Conservation (phyloP, 495 filamentous ascomycete genomes). For the Xylaria intraflava region DNA sequence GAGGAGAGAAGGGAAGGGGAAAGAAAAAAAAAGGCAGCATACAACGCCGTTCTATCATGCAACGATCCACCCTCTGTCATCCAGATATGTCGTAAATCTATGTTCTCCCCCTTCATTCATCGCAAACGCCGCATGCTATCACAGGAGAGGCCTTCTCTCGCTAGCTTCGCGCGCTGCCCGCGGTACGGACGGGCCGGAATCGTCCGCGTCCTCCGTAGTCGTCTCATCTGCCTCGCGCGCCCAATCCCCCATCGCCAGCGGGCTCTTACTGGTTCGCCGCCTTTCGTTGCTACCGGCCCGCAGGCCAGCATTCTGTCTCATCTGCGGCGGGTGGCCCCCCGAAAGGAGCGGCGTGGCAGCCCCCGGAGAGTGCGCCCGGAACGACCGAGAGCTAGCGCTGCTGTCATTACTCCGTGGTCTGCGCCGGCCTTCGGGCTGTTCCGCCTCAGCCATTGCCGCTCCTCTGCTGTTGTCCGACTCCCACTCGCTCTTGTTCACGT, state of each 20-base stretch:
- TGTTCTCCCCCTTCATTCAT: background rate
- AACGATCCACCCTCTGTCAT: background rate
- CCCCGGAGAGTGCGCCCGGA: slow-evolving; percentile 19
- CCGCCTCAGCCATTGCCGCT: background rate
- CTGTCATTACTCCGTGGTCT: slow-evolving; percentile 30
- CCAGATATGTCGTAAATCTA: slow-evolving; percentile 2
- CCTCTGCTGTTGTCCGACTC: slow-evolving; percentile 23
- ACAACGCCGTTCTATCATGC: slow-evolving; percentile 13
- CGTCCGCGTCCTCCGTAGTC: background rate
- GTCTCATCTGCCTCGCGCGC: background rate
- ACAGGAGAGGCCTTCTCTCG: background rate
- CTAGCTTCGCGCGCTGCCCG: background rate
- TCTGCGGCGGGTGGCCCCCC: slow-evolving; percentile 1
- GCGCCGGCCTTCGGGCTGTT: slow-evolving; percentile 18
- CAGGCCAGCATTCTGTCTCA: slow-evolving; percentile 6
- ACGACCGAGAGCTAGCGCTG: slow-evolving; percentile 15
- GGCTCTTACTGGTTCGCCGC: slow-evolving; percentile 17
- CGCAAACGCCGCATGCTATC: background rate
- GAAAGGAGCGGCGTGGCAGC: slow-evolving; percentile 7
- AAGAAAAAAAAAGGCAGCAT: background rate
- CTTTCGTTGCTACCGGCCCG: background rate
- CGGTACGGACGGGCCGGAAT: background rate
- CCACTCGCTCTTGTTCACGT: slow-evolving; percentile 41
- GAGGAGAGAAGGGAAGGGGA: background rate
- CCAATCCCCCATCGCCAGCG: slow-evolving; percentile 11